A percentile compares a stretch with the other conserved stretches of the same genome.
Evolutionary conservation across 768 basidiomycete genomes (phyloP).

Genomic region (Leccinum boreale): DNA sequence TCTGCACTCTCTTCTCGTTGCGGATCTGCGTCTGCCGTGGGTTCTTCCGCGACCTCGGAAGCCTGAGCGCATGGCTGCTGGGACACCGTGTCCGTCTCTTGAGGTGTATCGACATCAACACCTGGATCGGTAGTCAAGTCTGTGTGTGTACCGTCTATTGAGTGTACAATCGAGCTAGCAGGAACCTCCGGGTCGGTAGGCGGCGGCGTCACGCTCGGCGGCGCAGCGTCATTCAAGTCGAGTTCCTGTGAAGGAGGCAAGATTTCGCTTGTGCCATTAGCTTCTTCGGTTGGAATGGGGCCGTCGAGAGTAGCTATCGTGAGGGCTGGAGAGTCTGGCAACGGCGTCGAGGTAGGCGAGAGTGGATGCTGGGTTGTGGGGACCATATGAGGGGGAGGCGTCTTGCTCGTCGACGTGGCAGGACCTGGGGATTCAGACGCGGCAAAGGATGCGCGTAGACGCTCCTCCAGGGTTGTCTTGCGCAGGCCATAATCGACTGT

Average conservation of each 20-base stretch:
- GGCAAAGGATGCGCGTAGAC: slow-evolving; percentile 63
- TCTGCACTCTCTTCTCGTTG: neutral
- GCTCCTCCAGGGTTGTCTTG: slow-evolving; percentile 70
- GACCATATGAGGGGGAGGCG: slow-evolving; percentile 35
- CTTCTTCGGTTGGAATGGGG: slow-evolving; percentile 2
- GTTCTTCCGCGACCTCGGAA: neutral
- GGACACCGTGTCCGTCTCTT: neutral
- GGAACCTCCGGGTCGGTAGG: neutral
- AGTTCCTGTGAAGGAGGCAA: neutral
- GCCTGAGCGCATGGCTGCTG: neutral
- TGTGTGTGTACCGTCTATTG: neutral
- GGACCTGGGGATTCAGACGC: slow-evolving; percentile 52
- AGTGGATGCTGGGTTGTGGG: slow-evolving; percentile 32
- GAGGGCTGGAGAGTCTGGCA: slow-evolving; percentile 39
- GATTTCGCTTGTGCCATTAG: neutral
- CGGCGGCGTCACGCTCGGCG: neutral
- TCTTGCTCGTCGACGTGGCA: slow-evolving; percentile 42
- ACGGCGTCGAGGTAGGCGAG: slow-evolving; percentile 43
- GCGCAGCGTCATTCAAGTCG: neutral
- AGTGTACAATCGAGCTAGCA: neutral
- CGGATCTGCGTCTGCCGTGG: neutral
- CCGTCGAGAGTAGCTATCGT: neutral
- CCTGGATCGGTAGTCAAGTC: neutral
- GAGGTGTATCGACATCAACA: neutral
- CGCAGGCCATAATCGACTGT: slow-evolving; percentile 26